Percentiles rank a stretch among this genome's conserved stretches.
These are phyloP conservation scores for Trebouxiophyceae sp. DNA, from an alignment of 163 green algal species.

Conservation along the genomic window DNA sequence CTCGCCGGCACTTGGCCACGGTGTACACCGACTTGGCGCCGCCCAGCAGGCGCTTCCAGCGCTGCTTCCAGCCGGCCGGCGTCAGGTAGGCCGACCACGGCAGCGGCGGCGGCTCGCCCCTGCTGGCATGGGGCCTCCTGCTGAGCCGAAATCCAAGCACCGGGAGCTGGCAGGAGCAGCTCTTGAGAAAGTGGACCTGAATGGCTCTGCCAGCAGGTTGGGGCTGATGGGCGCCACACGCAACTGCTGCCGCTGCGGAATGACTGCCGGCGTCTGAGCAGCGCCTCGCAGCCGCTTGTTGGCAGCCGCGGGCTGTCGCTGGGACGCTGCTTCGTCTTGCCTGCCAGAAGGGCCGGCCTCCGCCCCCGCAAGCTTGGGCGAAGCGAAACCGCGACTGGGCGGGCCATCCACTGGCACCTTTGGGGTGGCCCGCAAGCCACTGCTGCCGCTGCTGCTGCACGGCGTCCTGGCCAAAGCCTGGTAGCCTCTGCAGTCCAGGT, in stretches of 20 bases:
- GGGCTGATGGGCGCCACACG: constrained; percentile 12
- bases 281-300: too few species aligned
- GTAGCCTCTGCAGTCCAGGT: too few species aligned
- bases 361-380: too few species aligned
- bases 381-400: too few species aligned
- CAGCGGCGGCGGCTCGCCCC: constrained; percentile 14
- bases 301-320: too few species aligned
- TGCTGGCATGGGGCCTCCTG: constrained; percentile 1
- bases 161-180: background rate
- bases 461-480: too few species aligned
- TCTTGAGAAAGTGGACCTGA: constrained; percentile 15
- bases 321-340: too few species aligned
- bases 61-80: constrained; percentile 21
- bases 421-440: too few species aligned
- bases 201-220: constrained; percentile 46
- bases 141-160: background rate
- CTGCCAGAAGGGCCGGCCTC: too few species aligned
- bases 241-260: background rate
- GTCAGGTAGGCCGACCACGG: constrained; percentile 31
- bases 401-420: too few species aligned
- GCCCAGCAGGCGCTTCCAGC: constrained; percentile 24
- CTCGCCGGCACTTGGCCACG: constrained; percentile 25
- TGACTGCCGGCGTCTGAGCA: too few species aligned
- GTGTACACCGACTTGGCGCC: constrained; percentile 42
- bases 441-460: too few species aligned